Evolutionary conservation across 768 basidiomycete genomes (phyloP).

Genomic region (Rossbeevera mucosa): DNA sequence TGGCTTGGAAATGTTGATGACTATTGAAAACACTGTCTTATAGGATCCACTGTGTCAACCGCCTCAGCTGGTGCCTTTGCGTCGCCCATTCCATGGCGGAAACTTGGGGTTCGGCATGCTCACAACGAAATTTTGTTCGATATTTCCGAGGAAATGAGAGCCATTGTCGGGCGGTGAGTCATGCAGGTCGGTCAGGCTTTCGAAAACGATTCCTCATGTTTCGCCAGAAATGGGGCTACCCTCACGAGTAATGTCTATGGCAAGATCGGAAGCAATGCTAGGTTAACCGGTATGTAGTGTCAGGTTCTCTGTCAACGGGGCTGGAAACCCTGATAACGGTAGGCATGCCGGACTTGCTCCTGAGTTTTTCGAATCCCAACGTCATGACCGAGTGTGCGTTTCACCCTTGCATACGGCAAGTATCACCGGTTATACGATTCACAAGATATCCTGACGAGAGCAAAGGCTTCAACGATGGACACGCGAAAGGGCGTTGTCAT

Average conservation of each 20-base stretch:
- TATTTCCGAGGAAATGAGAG: slow-evolving; percentile 75
- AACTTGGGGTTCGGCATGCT: slow-evolving; percentile 74
- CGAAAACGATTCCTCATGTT: not conserved
- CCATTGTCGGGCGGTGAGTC: slow-evolving; percentile 30
- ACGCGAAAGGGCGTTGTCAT: slow-evolving; percentile 73
- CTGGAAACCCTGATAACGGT: slow-evolving; percentile 6
- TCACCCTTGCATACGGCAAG: slow-evolving; percentile 88
- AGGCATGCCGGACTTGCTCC: slow-evolving; percentile 86
- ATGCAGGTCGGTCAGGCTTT: not conserved
- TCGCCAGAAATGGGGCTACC: slow-evolving; percentile 58
- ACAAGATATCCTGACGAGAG: slow-evolving; percentile 3
- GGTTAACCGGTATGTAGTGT: slow-evolving; percentile 59
- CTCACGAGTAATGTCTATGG: slow-evolving; percentile 70
- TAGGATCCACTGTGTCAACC: slow-evolving; percentile 34
- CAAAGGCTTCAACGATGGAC: slow-evolving; percentile 74
- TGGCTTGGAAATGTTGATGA: not conserved
- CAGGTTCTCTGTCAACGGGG: not conserved
- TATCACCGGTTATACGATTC: not conserved
- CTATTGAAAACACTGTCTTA: not conserved
- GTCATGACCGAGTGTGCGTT: slow-evolving; percentile 77
- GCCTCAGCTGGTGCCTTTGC: slow-evolving; percentile 57
- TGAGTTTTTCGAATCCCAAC: slow-evolving; percentile 73
- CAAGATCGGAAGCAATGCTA: slow-evolving; percentile 69
- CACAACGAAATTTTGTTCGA: slow-evolving; percentile 95
- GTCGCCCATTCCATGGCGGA: slow-evolving; percentile 92